Base-by-base conservation (phyloP, 768 basidiomycete genomes). In the Tylopilus sp. region DNA sequence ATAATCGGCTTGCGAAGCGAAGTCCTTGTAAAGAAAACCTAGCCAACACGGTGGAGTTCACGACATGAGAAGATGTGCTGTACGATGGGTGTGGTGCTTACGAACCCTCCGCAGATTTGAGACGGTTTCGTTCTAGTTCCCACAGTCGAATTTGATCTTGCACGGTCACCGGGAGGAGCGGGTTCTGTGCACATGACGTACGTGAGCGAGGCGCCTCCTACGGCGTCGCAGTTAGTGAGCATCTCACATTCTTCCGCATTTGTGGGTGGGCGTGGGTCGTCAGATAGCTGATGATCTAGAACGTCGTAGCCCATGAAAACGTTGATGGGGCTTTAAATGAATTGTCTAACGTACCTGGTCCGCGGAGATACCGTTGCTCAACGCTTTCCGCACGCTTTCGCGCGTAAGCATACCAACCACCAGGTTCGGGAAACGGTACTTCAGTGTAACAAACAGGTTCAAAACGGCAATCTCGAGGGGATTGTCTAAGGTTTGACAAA, bases 91-190 rank as follows among this genome's bases (percentile, higher is more conserved):
- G 40, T 40, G 44, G 26, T 21, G 53, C 18, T 31, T 31, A 66
- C 73, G 51, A 64, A 92, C 95, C 92, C 79, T 95, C 90, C 67
- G 85, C 77, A 38, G 89, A 86, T 62, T 89, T 87, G 10, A 98
- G 75, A 47, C 97, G 82, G 67, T 97, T 94, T 69, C 88, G 82
- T 73, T 98, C 97, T 40, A 95, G 77, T 70, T 99, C 95, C 94
- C 97, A 99, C 17, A 98, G 76, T 51, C 95, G 85, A 55, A 99
- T 90, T 71, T 98, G 95, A 71, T 99, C 95, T 64, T 97, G 94
- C 0, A 99, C 95, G 0, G 97, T 98, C 40, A 97, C 93, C 25
- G 97, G 95, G 21, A 99, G 75, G 13, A 98, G 74, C 9, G 95
- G 95, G 64, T 91, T 91, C 91, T 95, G 65, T 23, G 26, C 4